Evolutionary conservation across 164 flowering plant species (phyloP).

Genomic region (Chimonanthus praecox): DNA sequence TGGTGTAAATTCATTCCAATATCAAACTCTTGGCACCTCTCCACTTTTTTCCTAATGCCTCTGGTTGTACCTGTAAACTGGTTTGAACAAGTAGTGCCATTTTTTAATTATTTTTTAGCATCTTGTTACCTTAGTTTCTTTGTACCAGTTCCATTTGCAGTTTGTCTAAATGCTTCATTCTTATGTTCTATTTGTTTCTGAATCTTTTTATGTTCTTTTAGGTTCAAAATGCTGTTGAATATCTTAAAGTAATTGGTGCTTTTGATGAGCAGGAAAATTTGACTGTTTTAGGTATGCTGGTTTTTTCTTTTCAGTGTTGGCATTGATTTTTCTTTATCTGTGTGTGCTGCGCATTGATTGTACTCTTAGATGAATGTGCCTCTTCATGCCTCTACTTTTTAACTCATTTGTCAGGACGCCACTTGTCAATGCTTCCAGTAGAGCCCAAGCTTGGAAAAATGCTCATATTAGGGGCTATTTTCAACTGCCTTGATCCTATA

Average conservation of each 20-base stretch:
- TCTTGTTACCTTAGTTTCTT: not conserved
- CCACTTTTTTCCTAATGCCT: not conserved
- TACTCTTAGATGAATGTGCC: not conserved
- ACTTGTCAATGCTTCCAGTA: conserved; percentile 85
- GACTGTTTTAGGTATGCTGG: conserved; percentile 63
- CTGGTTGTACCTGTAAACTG: not conserved
- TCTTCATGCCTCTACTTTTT: not conserved
- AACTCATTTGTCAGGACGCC: conserved; percentile 53
- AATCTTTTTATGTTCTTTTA: conserved; percentile 19
- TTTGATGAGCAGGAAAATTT: conserved; percentile 79
- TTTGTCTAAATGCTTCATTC: not conserved
- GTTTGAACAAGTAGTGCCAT: not conserved
- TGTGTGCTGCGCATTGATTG: not conserved
- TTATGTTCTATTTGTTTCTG: not conserved
- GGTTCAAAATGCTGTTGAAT: conserved; percentile 96
- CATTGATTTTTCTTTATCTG: not conserved
- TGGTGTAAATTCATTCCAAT: not conserved
- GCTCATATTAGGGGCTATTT: conserved; percentile 83
- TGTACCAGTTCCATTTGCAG: not conserved
- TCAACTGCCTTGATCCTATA: conserved; percentile 84
- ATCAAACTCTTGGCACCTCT: not conserved
- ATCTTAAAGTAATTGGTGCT: conserved; percentile 79
- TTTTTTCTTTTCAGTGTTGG: not conserved
- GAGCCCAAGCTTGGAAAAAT: conserved; percentile 99
- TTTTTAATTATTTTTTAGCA: not conserved